phyloP scores from a whole-genome alignment of 2,329 filamentous ascomycete genomes.

The Alternaria longipes region DNA sequence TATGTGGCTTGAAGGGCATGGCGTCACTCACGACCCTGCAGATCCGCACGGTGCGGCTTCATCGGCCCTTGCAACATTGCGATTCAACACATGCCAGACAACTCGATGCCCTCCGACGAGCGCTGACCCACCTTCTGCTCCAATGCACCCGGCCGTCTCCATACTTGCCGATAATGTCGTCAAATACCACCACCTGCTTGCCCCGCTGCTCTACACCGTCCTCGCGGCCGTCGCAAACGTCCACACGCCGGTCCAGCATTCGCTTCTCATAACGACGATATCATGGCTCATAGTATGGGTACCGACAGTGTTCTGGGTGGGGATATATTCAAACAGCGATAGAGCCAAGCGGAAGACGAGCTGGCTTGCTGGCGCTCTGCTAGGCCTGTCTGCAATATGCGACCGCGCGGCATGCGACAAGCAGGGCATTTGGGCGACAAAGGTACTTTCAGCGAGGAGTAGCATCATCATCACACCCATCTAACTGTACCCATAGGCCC shows the following conservation, averaged over 20 bases:
- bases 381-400: constrained; percentile 55
- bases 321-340: constrained; percentile 41
- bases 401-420: constrained; percentile 56
- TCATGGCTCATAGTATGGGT: constrained; percentile 56
- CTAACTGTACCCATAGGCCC: constrained; percentile 35
- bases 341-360: constrained; percentile 36
- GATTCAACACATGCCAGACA: constrained; percentile 25
- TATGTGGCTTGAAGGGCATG: constrained; percentile 10
- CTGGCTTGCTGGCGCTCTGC: constrained; percentile 55
- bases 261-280: constrained; percentile 54
- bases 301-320: constrained; percentile 43
- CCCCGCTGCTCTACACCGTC: constrained; percentile 48
- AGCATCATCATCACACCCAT: not conserved
- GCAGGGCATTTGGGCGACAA: constrained; percentile 56
- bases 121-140: constrained; percentile 39
- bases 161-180: constrained; percentile 43
- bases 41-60: constrained; percentile 16
- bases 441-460: constrained; percentile 46
- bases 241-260: constrained; percentile 50
- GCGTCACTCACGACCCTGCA: constrained; percentile 21
- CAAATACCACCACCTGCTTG: constrained; percentile 43
- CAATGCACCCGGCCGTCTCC: constrained; percentile 51
- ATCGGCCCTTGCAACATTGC: constrained; percentile 2
- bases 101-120: constrained; percentile 45
- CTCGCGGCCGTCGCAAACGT: constrained; percentile 47